A percentile compares a stretch with the other conserved stretches of the same genome.
These are phyloP conservation scores for Aspergillus thermomutatus DNA, from an alignment of 2,329 filamentous ascomycete genomes.

Conservation along the genomic window DNA sequence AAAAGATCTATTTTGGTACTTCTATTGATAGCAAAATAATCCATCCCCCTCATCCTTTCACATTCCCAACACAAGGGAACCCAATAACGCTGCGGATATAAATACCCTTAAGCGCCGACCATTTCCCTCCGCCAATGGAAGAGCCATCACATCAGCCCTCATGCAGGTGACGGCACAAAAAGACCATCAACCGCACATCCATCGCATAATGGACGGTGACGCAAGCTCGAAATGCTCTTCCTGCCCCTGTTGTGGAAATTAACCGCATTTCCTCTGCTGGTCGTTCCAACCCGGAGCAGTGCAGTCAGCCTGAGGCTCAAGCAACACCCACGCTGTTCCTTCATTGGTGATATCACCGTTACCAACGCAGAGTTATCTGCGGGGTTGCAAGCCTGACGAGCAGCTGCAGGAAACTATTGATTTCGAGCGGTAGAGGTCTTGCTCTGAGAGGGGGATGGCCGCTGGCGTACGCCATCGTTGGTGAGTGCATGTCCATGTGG, in stretches of 20 bases:
- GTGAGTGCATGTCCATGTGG: neutral
- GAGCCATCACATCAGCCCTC: neutral
- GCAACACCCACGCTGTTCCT: neutral
- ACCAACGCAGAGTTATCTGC: neutral
- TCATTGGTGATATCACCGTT: neutral
- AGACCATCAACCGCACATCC: too few relatives aligned
- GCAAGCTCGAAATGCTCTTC: neutral
- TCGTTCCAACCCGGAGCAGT: too few relatives aligned
- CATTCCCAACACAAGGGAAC: slow-evolving; percentile 8
- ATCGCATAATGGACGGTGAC: neutral
- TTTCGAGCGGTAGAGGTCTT: neutral
- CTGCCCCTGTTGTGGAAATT: neutral
- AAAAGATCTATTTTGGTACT: slow-evolving; percentile 2
- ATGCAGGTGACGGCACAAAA: neutral
- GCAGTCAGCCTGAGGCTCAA: neutral
- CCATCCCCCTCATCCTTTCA: neutral
- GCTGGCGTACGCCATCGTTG: neutral
- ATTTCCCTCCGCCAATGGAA: neutral
- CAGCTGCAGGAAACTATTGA: neutral
- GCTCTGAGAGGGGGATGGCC: neutral
- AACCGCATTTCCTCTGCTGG: neutral
- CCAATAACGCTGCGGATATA: slow-evolving; percentile 8
- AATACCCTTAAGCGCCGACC: slow-evolving; percentile 16
- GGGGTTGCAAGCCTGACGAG: neutral
- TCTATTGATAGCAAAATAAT: slow-evolving; percentile 8